phyloP scores from a whole-genome alignment of 306 rosid species.

The Lablab purpureus region DNA sequence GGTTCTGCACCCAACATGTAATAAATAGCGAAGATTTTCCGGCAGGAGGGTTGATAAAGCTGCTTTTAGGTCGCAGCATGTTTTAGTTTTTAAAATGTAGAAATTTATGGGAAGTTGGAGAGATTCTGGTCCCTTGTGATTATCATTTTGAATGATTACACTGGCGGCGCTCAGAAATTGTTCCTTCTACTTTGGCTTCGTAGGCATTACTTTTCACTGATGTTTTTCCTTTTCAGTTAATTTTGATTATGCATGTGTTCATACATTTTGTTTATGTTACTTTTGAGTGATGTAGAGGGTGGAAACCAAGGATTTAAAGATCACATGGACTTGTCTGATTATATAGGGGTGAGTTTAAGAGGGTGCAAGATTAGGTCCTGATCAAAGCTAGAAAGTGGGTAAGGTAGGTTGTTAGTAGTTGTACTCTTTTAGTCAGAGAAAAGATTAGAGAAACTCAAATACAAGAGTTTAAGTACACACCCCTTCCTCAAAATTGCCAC shows the following conservation, averaged over 20 bases:
- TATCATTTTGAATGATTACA: conserved; percentile 78
- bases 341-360: conserved; percentile 41
- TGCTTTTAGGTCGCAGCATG: conserved; percentile 19
- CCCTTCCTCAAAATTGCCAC: neutral
- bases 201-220: conserved; percentile 36
- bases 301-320: conserved; percentile 60
- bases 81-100: neutral
- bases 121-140: conserved; percentile 59
- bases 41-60: conserved; percentile 35
- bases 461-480: neutral
- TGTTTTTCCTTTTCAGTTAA: conserved; percentile 20
- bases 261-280: conserved; percentile 1
- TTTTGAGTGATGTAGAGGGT: conserved; percentile 42
- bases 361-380: conserved; percentile 38
- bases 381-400: conserved; percentile 45
- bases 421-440: conserved; percentile 51
- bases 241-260: conserved; percentile 2
- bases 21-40: conserved; percentile 43
- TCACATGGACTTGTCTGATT: conserved; percentile 79
- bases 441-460: neutral
- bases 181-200: conserved; percentile 71
- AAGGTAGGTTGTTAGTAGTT: conserved; percentile 34
- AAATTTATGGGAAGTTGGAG: conserved; percentile 53
- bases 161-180: conserved; percentile 95
- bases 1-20: conserved; percentile 58